Percentiles rank a stretch among this genome's conserved stretches.
These are phyloP conservation scores for Ilyonectria robusta DNA, from an alignment of 2,329 filamentous ascomycete species.

Conservation along the genomic window DNA sequence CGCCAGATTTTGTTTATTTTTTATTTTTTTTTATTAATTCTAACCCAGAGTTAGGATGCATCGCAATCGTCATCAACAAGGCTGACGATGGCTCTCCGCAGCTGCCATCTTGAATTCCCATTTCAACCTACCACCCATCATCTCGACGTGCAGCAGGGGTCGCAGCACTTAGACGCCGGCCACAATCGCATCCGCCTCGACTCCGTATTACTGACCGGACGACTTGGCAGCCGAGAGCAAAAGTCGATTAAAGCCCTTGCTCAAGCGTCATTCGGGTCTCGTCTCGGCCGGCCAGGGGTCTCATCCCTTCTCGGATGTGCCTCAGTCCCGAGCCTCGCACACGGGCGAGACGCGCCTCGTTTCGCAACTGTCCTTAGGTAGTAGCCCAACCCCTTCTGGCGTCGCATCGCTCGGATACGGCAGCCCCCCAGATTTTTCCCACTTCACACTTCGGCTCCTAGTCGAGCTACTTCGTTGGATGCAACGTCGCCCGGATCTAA, in stretches of 20 bases:
- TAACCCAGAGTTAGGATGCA: not conserved
- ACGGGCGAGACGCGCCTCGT: constrained; percentile 39
- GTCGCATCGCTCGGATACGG: constrained; percentile 2
- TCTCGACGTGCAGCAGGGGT: not conserved
- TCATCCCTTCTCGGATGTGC: constrained; percentile 38
- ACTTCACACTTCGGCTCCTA: not conserved
- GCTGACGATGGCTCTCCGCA: not conserved
- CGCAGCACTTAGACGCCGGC: not conserved
- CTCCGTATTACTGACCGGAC: not conserved
- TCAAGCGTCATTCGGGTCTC: constrained; percentile 24
- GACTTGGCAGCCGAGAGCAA: constrained; percentile 11
- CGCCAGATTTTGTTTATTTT: too few relatives aligned
- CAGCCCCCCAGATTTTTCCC: not conserved
- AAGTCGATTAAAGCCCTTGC: constrained; percentile 26
- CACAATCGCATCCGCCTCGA: not conserved
- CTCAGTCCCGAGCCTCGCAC: constrained; percentile 36
- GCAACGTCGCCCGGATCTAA: not conserved
- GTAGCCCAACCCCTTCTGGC: not conserved
- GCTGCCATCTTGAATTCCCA: not conserved
- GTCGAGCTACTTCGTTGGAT: not conserved
- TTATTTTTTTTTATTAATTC: not conserved
- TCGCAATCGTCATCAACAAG: not conserved
- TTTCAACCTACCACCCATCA: not conserved
- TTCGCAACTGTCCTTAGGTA: constrained; percentile 25
- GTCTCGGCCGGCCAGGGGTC: constrained; percentile 21